Base-by-base conservation (phyloP, 148 eudicot species). In the Selenicereus undatus region DNA sequence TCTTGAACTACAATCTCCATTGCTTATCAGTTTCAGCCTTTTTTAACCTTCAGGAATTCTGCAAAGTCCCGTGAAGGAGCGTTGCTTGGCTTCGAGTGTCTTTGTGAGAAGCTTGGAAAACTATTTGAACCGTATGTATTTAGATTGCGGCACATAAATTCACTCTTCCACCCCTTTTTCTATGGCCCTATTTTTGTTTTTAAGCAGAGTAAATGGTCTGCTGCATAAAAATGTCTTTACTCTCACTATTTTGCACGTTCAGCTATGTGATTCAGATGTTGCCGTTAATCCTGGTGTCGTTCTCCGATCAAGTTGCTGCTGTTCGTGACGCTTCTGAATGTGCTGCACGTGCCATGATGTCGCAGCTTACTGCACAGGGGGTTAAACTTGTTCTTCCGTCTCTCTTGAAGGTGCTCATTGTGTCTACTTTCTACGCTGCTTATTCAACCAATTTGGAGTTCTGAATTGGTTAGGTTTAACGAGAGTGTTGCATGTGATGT, bases 341-440 rank as follows among this genome's bases (percentile, higher is more conserved):
- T 85, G 99, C 97, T 87, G 99, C 99, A 54, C 99, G 99, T 85
- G 97, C 97, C 58, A 95, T 95, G 99, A 95, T 95, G 99, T 89
- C 99, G 42, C 93, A 93, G 78, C 99, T 95, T 76, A 92, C 90
- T 83, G 95, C 93, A 50, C 95, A 92, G 79, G 99, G 99, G 79
- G 97, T 95, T 82, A 95, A 95, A 85, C 97, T 95, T 81, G 91
- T 95, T 76, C 97, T 95, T 77, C 99, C 99, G 26, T 91, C 99
- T 2, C 94, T 95, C 79, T 79, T 95, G 45, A 93, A 92, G 99
- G 99, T 95, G 82, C 80, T 71, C 77, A 68, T 68, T 62, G 24
- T 77, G 32, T 48, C 43, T 26, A 21, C 13, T 54, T 29, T 56
- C 22, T 48, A 48, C 52, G 5, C 8, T 48, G 12, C 48, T 51